These are phyloP conservation scores for Cladobotryum mycophilum DNA, from an alignment of 2,329 filamentous ascomycete genomes.

Conservation along the genomic window DNA sequence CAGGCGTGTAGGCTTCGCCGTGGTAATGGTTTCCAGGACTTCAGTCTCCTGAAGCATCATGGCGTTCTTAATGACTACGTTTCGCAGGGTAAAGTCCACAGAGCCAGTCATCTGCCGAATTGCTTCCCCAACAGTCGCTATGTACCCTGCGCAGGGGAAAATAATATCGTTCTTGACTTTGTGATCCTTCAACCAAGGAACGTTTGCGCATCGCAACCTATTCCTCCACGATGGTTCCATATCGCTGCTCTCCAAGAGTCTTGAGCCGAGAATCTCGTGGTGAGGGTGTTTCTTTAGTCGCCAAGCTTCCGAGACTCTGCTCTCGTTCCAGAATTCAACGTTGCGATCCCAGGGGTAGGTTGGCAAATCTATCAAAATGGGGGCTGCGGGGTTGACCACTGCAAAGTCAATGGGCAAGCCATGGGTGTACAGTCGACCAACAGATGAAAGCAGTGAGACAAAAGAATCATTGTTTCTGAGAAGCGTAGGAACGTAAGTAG, in stretches of 20 bases:
- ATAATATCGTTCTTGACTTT: slow-evolving; percentile 32
- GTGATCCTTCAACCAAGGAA: slow-evolving; percentile 41
- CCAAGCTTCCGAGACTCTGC: slow-evolving; percentile 19
- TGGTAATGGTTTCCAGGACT: slow-evolving; percentile 13
- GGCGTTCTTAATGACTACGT: slow-evolving; percentile 10
- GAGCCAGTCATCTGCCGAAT: slow-evolving; percentile 15
- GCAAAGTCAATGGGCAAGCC: slow-evolving; percentile 12
- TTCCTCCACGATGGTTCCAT: slow-evolving; percentile 35
- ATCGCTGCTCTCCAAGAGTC: slow-evolving; percentile 23
- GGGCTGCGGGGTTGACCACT: not conserved
- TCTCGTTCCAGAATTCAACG: slow-evolving; percentile 17
- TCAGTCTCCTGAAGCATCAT: slow-evolving; percentile 9
- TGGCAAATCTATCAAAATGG: slow-evolving; percentile 30
- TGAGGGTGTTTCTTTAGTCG: slow-evolving; percentile 14
- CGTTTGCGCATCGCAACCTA: slow-evolving; percentile 28
- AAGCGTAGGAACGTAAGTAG: slow-evolving; percentile 15
- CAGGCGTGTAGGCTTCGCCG: slow-evolving; percentile 5
- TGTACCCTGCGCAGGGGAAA: slow-evolving; percentile 37
- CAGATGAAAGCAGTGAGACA: slow-evolving; percentile 10
- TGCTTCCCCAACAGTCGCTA: slow-evolving; percentile 39
- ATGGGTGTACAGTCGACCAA: slow-evolving; percentile 15
- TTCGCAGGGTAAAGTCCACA: slow-evolving; percentile 4
- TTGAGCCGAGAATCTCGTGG: slow-evolving; percentile 26
- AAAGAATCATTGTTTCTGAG: slow-evolving; percentile 10
- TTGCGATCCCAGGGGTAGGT: slow-evolving; percentile 22